phyloP scores from a whole-genome alignment of 805 yeast genomes.

The Pichia rugopelliculosa region DNA sequence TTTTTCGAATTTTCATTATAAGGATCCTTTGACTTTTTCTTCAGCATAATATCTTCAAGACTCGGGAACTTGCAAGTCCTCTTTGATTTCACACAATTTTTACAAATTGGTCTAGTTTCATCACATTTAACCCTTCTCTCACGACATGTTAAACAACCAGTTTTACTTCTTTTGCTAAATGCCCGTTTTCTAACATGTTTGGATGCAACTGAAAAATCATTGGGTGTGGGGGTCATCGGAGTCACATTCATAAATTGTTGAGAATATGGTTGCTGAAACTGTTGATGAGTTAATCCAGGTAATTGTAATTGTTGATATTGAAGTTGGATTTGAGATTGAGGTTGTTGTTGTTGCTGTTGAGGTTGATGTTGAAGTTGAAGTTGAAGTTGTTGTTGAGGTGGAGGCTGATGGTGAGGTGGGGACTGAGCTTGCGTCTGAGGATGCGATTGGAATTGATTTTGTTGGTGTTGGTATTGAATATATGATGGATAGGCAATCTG shows the following conservation, averaged over 20 bases:
- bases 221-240: background rate
- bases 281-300: background rate
- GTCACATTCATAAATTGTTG: background rate
- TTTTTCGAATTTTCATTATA: background rate
- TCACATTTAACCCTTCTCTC: slow-evolving; percentile 69
- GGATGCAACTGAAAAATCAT: background rate
- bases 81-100: slow-evolving; percentile 57
- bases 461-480: background rate
- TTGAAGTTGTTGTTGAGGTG: background rate
- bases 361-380: background rate
- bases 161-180: slow-evolving; percentile 56
- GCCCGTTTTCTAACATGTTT: slow-evolving; percentile 26
- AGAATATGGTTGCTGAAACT: background rate
- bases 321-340: too few species aligned
- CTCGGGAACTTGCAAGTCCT: slow-evolving; percentile 67
- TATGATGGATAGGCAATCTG: background rate
- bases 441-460: background rate
- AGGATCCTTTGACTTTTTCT: background rate
- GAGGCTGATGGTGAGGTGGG: background rate
- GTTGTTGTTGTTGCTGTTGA: background rate
- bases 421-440: too few species aligned
- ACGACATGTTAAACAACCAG: slow-evolving; percentile 72
- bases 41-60: slow-evolving; percentile 16
- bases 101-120: slow-evolving; percentile 63
- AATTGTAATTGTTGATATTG: background rate